A percentile compares a stretch with the other conserved stretches of the same genome.
phyloP scores from a whole-genome alignment of 2,329 filamentous ascomycete species.

The Delphinella strobiligena region DNA sequence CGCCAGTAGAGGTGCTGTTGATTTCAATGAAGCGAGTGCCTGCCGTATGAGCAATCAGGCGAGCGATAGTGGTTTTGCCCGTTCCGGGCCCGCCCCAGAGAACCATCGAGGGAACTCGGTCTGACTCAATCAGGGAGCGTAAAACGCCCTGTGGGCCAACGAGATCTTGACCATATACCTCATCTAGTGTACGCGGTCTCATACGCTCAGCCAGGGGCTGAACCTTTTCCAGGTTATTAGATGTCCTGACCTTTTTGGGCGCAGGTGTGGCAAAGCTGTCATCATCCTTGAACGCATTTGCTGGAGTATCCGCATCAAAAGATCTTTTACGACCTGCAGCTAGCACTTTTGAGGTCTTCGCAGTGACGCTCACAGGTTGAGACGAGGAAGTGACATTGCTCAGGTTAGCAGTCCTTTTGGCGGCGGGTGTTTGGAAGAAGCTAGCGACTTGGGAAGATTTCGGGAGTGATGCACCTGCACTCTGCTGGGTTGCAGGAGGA shows the following conservation, averaged over 20 bases:
- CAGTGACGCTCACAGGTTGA: background rate
- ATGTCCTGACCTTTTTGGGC: conserved; percentile 53
- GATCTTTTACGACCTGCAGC: conserved; percentile 2
- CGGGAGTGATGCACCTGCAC: conserved; percentile 27
- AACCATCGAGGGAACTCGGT: conserved; percentile 87
- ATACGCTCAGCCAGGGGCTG: conserved; percentile 89
- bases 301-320: conserved; percentile 2
- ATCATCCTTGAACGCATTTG: conserved; percentile 4
- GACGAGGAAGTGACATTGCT: background rate
- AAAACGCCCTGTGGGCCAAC: conserved; percentile 78
- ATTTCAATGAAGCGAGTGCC: conserved; percentile 87
- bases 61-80: conserved; percentile 83
- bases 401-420: conserved; percentile 24
- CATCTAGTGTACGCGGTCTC: conserved; percentile 71
- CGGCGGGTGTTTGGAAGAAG: conserved; percentile 45
- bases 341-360: conserved; percentile 1
- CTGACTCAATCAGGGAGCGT: conserved; percentile 71
- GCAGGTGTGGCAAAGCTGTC: conserved; percentile 16
- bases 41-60: conserved; percentile 73
- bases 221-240: conserved; percentile 48
- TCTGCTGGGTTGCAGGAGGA: conserved; percentile 27
- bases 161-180: conserved; percentile 83
- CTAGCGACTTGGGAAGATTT: conserved; percentile 32
- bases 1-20: conserved; percentile 80
- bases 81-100: conserved; percentile 77